Base-by-base conservation (phyloP, 768 basidiomycete species). In the Coprinellus micaceus region DNA sequence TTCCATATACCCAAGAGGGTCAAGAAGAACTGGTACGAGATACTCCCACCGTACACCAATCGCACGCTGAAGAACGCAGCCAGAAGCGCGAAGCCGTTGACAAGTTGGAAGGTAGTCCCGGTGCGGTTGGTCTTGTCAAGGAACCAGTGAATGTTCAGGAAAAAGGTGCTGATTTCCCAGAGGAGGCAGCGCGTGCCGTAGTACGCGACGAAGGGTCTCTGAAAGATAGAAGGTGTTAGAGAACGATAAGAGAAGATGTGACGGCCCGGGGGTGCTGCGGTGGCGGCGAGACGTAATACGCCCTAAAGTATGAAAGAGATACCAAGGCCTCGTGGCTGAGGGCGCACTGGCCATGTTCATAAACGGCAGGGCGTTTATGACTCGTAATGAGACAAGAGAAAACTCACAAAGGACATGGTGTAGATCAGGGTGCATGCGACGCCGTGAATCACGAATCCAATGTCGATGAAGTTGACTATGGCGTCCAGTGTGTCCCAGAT, bases 111-210 rank as follows among this genome's bases (percentile, higher is more conserved):
- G 2, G 63, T 81, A 25, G 81, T 79, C 15, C 91, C 91, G 0
- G 88, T 90, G 52, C 77, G 82, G 45, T 82, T 81, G 15, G 79
- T 85, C 68, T 92, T 91, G 68, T 92, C 90, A 58, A 93, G 66
- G 69, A 86, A 86, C 84, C 91, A 94, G 60, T 94, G 91, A 53
- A 90, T 83, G 63, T 96, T 89, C 59, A 96, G 75, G 71, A 95
- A 93, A 56, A 93, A 82, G 0, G 93, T 95, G 73, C 86, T 89
- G 19, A 83, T 74, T 71, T 94, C 93, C 92, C 91, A 93, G 11
- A 93, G 73, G 28, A 95, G 72, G 71, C 88, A 94, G 15, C 89
- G 79, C 2, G 84, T 75, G 13, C 79, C 88, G 62, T 85, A 93
- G 68, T 92, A 95, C 7, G 86, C 83, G 39, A 89, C 74, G 69